Base-by-base conservation (phyloP, 1,139 yeast genomes). In the Candida anutae region DNA sequence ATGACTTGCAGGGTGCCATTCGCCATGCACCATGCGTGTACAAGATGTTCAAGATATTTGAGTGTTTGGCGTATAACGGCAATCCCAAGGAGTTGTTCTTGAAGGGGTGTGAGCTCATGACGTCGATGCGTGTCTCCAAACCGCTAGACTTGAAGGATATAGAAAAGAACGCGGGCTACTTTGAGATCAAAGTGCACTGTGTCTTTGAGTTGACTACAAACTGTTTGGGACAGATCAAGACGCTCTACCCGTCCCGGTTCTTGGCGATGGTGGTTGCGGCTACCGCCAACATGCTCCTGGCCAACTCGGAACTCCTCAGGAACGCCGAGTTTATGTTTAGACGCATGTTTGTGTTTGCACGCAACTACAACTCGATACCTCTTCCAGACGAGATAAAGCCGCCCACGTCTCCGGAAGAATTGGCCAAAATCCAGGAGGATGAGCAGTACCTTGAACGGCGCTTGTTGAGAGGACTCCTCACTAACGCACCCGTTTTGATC, bases 81-180 rank as follows among this genome's bases (percentile, higher is more conserved):
- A 84, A 82, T 45, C 76, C 88, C 9, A 84, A 84, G 45, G 95
- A 85, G 52, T 53, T 85, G 33, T 70, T 83, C 28, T 53, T 87
- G 32, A 77, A 80, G 38, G 56, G 73, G 11, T 75, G 82, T 46
- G 95, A 85, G 45, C 43, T 79, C 21, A 46, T 83, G 16, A 45
- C 66, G 5, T 38, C 53, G 30, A 30, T 23, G 40, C 33, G 15
- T 17, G 29, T 22, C 41, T 23, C 6, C 32, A 5, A 16, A 22
- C 14, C 10, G 28, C 5, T 10, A 19, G 16, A 32, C 3, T 24
- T 24, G 8, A 33, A 33, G 13, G 37, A 35, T 9, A 36, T 31
- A 3, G 28, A 27, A 1, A 4, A 18, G 5, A 6, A 4, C n/a
- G 68, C 60, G 36, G 51, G 48, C 31, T 60, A 60, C 31, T 62